Base-by-base conservation (phyloP, 163 green algal genomes). In the Chloromonas sp. region DNA sequence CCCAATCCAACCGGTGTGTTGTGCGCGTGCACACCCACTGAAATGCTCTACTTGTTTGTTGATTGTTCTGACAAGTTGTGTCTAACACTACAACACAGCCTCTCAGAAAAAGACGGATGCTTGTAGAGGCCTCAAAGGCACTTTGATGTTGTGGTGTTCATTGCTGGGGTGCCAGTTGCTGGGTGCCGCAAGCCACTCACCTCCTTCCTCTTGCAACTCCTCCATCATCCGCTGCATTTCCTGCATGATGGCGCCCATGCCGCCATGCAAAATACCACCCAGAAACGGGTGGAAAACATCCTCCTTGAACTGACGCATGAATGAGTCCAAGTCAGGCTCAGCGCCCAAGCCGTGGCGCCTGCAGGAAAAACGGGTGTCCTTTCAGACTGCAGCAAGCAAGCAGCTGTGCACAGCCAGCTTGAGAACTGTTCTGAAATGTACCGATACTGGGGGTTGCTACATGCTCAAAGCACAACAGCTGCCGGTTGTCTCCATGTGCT, bases 291-390 rank as follows among this genome's bases (percentile, higher is more conserved):
- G 66, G 66, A 74, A 74, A 11, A 74, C 66, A 5, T 74, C 66
- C 66, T 74, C 66, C 66, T 74, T 5, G 66, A 74, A 74, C 5
- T 11, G 66, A n/a, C 77, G 77, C 77, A 81, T 2, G 36, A 81
- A 11, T 2, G 77, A 2, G 2, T 81, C 77, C n/a, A 81, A 57
- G 3, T 81, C 77, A 81, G n/a, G 14, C n/a, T 2, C 36, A 1
- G 77, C 77, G 77, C 36, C 36, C 77, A 81, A 8, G 15, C 77
- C 77, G 77, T 81, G 77, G 14, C 77, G 77, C 77, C 77, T 74
- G 66, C 66, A 36, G 36, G 36, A 36, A 36, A 36, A 36, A 36
- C 36, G 36, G 36, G 36, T 36, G 36, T 36, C 36, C 36, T 36
- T 36, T 36, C 36, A 36, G 36, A 36, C 36, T 36, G 36, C 36